A percentile compares a stretch with the other conserved stretches of the same genome.
Conservation (phyloP, 129 eudicot genomes). For the Artemisia tridentata region DNA sequence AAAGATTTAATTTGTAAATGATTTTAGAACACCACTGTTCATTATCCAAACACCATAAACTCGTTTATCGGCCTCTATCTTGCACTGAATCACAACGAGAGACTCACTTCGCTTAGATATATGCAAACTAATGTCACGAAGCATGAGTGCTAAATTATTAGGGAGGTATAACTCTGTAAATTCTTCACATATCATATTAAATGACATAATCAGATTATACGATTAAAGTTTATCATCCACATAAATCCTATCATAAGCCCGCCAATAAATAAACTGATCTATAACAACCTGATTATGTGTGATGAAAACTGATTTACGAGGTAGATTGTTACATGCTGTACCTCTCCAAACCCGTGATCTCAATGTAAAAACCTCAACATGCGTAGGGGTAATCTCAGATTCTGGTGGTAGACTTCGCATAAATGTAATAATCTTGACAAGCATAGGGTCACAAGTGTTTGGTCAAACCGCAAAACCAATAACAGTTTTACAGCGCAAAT, state of each 20-base stretch:
- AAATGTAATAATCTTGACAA: no score
- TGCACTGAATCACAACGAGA: neutral
- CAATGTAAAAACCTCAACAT: no score
- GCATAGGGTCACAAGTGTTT: no score
- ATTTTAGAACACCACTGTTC: constrained; percentile 27
- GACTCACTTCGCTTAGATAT: constrained; percentile 20
- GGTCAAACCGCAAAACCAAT: no score
- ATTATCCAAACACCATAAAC: neutral
- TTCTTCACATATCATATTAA: neutral
- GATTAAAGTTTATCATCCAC: neutral
- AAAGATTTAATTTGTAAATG: constrained; percentile 20
- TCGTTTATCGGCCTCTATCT: neutral
- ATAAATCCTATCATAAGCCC: neutral
- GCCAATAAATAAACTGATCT: neutral
- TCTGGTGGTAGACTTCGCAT: no score
- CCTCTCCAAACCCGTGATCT: no score
- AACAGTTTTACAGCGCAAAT: no score
- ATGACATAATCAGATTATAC: neutral
- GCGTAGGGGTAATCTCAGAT: neutral
- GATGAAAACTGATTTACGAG: no score
- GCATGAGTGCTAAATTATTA: neutral
- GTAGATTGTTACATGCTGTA: no score
- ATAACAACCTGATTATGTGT: neutral
- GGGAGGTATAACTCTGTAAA: neutral
- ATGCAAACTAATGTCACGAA: neutral